A percentile compares a stretch with the other conserved stretches of the same genome.
Conservation (phyloP, 2,329 filamentous ascomycete genomes). For the Graphilbum fragrans region DNA sequence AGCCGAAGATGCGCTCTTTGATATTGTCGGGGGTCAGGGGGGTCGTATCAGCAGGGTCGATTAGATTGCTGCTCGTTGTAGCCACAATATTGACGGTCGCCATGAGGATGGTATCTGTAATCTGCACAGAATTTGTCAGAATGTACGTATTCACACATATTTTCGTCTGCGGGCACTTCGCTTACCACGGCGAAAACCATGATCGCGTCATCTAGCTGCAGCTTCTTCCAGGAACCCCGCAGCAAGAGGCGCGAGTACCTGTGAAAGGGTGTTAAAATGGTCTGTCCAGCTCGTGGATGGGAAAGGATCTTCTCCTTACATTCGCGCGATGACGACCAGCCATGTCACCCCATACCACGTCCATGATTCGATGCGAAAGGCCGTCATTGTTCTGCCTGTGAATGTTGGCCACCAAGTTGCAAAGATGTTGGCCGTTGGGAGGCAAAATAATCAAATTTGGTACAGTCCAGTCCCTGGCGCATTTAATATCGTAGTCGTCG, state of each 20-base stretch:
- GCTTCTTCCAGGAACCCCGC: conserved; percentile 1
- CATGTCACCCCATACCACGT: conserved; percentile 4
- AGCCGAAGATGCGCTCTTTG: conserved; percentile 32
- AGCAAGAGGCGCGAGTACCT: conserved; percentile 3
- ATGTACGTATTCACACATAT: not conserved
- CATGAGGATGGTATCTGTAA: conserved; percentile 41
- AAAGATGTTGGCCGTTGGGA: too few species aligned
- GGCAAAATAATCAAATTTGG: too few species aligned
- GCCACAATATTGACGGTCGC: conserved; percentile 41
- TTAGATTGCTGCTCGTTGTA: conserved; percentile 46
- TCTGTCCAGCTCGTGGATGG: not conserved
- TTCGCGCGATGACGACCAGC: conserved; percentile 1
- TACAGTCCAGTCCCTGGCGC: too few species aligned
- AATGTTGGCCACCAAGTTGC: too few species aligned
- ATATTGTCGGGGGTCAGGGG: conserved; percentile 32
- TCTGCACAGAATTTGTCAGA: conserved; percentile 12
- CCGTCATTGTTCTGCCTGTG: too few species aligned
- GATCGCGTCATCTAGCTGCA: conserved; percentile 1
- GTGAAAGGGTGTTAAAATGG: not conserved
- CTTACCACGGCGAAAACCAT: conserved; percentile 4
- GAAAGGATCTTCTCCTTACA: not conserved
- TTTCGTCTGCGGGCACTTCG: not conserved
- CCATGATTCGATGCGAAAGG: conserved; percentile 2
- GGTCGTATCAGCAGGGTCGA: conserved; percentile 32
- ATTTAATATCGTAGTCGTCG: too few species aligned